Percentiles rank a stretch among this genome's conserved stretches.
These are phyloP conservation scores for Aspergillus puulaauensis DNA, from an alignment of 2,329 filamentous ascomycete genomes.

Conservation along the genomic window DNA sequence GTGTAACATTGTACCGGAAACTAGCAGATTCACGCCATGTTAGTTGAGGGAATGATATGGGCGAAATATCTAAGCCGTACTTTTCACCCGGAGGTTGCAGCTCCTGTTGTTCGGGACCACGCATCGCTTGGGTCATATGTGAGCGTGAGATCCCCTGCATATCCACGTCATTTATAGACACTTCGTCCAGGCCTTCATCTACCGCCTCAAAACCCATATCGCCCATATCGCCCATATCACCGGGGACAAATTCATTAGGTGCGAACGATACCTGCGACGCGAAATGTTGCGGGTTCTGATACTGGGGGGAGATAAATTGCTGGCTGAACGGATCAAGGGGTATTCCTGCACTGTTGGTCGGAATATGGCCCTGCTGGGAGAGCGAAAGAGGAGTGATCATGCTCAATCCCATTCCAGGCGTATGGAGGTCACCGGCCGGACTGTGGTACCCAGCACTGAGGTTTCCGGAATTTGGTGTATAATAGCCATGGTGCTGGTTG, in stretches of 20 bases:
- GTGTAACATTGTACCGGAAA: slow-evolving; percentile 84
- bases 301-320: slow-evolving; percentile 56
- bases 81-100: slow-evolving; percentile 53
- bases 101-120: slow-evolving; percentile 27
- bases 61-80: slow-evolving; percentile 27
- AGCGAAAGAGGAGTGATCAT: slow-evolving; percentile 81
- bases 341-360: slow-evolving; percentile 58
- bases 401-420: slow-evolving; percentile 70
- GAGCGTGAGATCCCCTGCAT: slow-evolving; percentile 55
- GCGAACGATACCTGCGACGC: slow-evolving; percentile 64
- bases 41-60: slow-evolving; percentile 11
- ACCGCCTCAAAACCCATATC: slow-evolving; percentile 78
- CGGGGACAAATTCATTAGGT: slow-evolving; percentile 76
- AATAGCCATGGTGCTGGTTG: slow-evolving; percentile 78
- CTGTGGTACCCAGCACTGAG: slow-evolving; percentile 75
- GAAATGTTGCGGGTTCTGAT: slow-evolving; percentile 71
- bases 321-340: slow-evolving; percentile 67
- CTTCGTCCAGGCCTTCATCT: slow-evolving; percentile 65
- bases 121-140: slow-evolving; percentile 39
- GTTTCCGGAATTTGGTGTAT: slow-evolving; percentile 81
- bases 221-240: slow-evolving; percentile 64
- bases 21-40: slow-evolving; percentile 35
- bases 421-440: slow-evolving; percentile 84
- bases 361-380: slow-evolving; percentile 64
- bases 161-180: slow-evolving; percentile 59